phyloP scores from a whole-genome alignment of 371 early-diverging fungal genomes.

The Mortierella sp. region DNA sequence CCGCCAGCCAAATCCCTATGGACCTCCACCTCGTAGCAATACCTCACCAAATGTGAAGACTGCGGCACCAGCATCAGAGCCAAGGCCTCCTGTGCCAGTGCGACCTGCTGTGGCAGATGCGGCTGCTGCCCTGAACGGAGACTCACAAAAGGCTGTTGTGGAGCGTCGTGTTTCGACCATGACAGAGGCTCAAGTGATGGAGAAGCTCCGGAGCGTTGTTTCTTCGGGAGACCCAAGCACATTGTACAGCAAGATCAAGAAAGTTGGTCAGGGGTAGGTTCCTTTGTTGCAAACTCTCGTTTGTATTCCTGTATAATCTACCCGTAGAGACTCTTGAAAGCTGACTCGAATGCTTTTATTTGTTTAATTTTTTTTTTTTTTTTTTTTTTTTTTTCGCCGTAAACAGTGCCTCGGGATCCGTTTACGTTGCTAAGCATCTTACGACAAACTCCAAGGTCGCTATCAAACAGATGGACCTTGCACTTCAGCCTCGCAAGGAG shows the following conservation, averaged over 20 bases:
- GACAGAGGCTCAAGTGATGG: conserved; percentile 94
- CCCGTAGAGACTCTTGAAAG: background rate
- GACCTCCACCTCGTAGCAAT: conserved; percentile 39
- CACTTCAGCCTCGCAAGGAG: conserved; percentile 93
- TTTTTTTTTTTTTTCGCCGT: too few relatives aligned
- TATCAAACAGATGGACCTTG: conserved; percentile 97
- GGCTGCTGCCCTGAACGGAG: conserved; percentile 47
- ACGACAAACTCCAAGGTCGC: conserved; percentile 83
- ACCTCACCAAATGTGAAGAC: conserved; percentile 34
- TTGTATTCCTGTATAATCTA: background rate
- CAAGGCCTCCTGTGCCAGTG: conserved; percentile 19
- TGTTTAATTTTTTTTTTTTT: background rate
- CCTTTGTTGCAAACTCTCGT: background rate
- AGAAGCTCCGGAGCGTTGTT: conserved; percentile 83
- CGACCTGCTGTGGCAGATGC: conserved; percentile 40
- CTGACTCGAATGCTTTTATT: background rate
- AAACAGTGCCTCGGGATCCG: conserved; percentile 93
- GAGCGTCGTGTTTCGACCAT: conserved; percentile 84
- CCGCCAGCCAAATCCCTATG: conserved; percentile 38
- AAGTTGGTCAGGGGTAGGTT: conserved; percentile 95
- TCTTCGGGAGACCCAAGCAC: conserved; percentile 87
- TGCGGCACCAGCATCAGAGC: conserved; percentile 12
- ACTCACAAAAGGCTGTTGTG: conserved; percentile 59
- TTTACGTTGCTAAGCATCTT: conserved; percentile 85
- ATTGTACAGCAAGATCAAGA: conserved; percentile 89